Conservation (phyloP, 345 rosid genomes). For the Citrus medica region DNA sequence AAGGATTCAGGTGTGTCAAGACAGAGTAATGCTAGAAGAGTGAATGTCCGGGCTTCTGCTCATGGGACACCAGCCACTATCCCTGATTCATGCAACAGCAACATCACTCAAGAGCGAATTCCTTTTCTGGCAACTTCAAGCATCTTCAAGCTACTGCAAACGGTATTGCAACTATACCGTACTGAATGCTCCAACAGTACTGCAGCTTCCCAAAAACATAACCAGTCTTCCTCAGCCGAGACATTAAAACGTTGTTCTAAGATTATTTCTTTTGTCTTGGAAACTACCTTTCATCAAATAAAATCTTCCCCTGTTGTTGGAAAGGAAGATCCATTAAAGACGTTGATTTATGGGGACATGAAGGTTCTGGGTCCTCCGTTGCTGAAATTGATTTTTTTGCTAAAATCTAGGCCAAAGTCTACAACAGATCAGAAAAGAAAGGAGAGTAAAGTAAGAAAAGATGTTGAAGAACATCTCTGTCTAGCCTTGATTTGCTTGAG, state of each 20-base stretch:
- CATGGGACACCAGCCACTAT: slow-evolving; percentile 23
- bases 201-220: slow-evolving; percentile 47
- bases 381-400: slow-evolving; percentile 57
- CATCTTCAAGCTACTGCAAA: slow-evolving; percentile 53
- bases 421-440: slow-evolving; percentile 32
- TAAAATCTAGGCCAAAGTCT: slow-evolving; percentile 34
- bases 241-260: slow-evolving; percentile 34
- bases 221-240: slow-evolving; percentile 43
- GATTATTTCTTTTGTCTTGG: slow-evolving; percentile 48
- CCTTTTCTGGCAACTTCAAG: slow-evolving; percentile 71
- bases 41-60: slow-evolving; percentile 31
- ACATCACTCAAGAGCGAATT: slow-evolving; percentile 34
- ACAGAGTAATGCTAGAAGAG: slow-evolving; percentile 46
- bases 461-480: slow-evolving; percentile 49
- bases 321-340: slow-evolving; percentile 55
- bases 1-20: slow-evolving; percentile 36
- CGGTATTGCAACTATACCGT: slow-evolving; percentile 27
- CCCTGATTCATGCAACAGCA: slow-evolving; percentile 29
- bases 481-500: slow-evolving; percentile 64
- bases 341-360: slow-evolving; percentile 56
- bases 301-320: slow-evolving; percentile 40
- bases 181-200: slow-evolving; percentile 23
- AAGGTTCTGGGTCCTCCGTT: slow-evolving; percentile 56
- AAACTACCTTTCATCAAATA: slow-evolving; percentile 48
- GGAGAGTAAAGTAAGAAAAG: slow-evolving; percentile 36